These are phyloP conservation scores for Geranium brycei DNA, from an alignment of 345 rosid species.

Conservation along the genomic window DNA sequence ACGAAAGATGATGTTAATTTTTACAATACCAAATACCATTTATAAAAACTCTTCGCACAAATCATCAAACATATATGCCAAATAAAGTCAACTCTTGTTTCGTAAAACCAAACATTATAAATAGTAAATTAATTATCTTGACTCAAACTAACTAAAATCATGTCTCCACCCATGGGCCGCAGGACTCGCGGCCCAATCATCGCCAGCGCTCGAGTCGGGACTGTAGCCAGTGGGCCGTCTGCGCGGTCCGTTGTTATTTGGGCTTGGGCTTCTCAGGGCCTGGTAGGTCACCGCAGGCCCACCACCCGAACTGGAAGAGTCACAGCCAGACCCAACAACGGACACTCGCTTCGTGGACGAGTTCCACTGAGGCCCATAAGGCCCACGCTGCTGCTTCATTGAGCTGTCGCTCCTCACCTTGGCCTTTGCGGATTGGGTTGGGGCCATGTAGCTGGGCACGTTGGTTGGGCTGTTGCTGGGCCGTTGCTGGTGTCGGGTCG, in stretches of 20 bases:
- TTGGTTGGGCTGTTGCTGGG: constrained; percentile 18
- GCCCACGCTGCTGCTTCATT: constrained; percentile 26
- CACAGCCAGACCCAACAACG: constrained; percentile 33
- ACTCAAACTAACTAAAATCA: constrained; percentile 18
- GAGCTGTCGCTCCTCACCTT: constrained; percentile 44
- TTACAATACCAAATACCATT: too few relatives aligned
- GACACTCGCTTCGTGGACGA: constrained; percentile 48
- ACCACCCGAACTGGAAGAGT: constrained; percentile 66
- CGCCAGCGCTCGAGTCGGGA: constrained; percentile 29
- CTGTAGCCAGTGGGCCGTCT: constrained; percentile 21
- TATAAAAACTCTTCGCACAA: too few relatives aligned
- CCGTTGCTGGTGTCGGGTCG: constrained; percentile 21
- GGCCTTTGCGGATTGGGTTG: constrained; percentile 81
- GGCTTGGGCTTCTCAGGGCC: constrained; percentile 53
- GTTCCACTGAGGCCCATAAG: constrained; percentile 53
- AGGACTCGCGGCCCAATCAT: constrained; percentile 33
- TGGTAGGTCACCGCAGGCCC: constrained; percentile 29
- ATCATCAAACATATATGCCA: too few relatives aligned
- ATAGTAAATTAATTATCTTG: too few relatives aligned
- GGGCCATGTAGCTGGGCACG: constrained; percentile 80
- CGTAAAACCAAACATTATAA: too few relatives aligned
- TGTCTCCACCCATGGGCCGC: constrained; percentile 42
- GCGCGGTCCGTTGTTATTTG: constrained; percentile 21
- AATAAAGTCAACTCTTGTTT: too few relatives aligned
- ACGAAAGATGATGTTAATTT: too few relatives aligned